A percentile compares a stretch with the other conserved stretches of the same genome.
Conservation (phyloP, 2,329 filamentous ascomycete species). For the Fusarium sp. region DNA sequence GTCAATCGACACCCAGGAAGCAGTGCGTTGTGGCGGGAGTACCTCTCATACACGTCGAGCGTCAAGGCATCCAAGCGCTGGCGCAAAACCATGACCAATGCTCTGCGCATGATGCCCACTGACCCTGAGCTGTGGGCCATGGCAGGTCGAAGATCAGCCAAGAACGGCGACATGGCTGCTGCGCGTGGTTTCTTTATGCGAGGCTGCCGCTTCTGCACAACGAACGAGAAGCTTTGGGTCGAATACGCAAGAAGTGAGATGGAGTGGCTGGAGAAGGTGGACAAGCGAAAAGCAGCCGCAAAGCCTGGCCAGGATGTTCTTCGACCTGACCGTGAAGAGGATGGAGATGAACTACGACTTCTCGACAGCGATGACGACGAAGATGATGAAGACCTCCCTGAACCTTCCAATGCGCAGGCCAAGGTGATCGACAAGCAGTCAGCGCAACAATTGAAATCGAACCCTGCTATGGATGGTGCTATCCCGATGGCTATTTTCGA, state of each 20-base stretch:
- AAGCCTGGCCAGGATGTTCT: slow-evolving; percentile 61
- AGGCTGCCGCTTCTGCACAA: slow-evolving; percentile 89
- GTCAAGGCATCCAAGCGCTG: slow-evolving; percentile 76
- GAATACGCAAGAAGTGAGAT: slow-evolving; percentile 94
- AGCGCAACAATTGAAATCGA: slow-evolving; percentile 71
- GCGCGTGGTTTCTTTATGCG: slow-evolving; percentile 89
- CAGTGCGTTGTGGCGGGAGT: slow-evolving; percentile 87
- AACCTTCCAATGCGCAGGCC: slow-evolving; percentile 57
- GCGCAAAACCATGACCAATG: slow-evolving; percentile 73
- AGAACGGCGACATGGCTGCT: slow-evolving; percentile 86
- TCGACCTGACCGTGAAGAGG: slow-evolving; percentile 63
- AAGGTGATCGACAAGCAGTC: slow-evolving; percentile 63
- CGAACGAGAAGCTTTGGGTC: slow-evolving; percentile 80
- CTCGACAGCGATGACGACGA: slow-evolving; percentile 61
- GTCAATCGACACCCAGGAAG: slow-evolving; percentile 88
- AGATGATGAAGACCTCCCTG: slow-evolving; percentile 58
- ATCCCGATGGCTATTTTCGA: slow-evolving; percentile 95
- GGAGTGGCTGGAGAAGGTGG: slow-evolving; percentile 88
- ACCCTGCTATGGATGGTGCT: slow-evolving; percentile 89
- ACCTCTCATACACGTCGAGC: slow-evolving; percentile 83
- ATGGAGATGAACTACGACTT: slow-evolving; percentile 62
- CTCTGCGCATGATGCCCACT: slow-evolving; percentile 86
- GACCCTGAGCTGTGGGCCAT: slow-evolving; percentile 89
- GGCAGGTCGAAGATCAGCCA: slow-evolving; percentile 82
- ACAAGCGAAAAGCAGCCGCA: slow-evolving; percentile 75